A percentile compares a stretch with the other conserved stretches of the same genome.
Evolutionary conservation across 1,284 basidiomycete genomes (phyloP).

Genomic region (Ustilago crameri): DNA sequence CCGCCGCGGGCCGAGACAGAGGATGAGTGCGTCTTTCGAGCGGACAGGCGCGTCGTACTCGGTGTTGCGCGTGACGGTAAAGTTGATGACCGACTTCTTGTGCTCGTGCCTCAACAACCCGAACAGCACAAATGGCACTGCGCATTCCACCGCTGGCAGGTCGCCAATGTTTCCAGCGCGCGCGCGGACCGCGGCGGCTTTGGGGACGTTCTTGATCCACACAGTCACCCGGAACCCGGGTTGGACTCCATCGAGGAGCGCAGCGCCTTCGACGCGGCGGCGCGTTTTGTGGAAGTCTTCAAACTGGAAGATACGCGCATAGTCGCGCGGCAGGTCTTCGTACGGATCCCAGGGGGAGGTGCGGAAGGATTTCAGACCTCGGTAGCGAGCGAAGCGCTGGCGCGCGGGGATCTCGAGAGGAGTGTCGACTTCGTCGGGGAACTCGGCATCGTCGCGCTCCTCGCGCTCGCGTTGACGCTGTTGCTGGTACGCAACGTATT

Average conservation of each 20-base stretch:
- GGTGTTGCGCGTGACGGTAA: slow-evolving; percentile 92
- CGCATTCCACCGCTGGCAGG: slow-evolving; percentile 30
- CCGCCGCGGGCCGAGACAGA: slow-evolving; percentile 89
- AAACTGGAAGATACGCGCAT: slow-evolving; percentile 95
- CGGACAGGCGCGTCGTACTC: slow-evolving; percentile 88
- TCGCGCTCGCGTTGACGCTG: slow-evolving; percentile 85
- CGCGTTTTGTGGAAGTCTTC: slow-evolving; percentile 91
- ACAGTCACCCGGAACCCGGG: slow-evolving; percentile 50
- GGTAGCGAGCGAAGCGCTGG: slow-evolving; percentile 89
- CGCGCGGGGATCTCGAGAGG: slow-evolving; percentile 86
- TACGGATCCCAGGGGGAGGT: slow-evolving; percentile 98
- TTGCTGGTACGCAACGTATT: slow-evolving; percentile 75
- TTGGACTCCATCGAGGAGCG: slow-evolving; percentile 57
- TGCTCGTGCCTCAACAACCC: slow-evolving; percentile 93
- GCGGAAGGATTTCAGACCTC: slow-evolving; percentile 89
- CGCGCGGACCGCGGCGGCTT: slow-evolving; percentile 53
- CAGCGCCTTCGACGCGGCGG: slow-evolving; percentile 74
- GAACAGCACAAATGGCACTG: slow-evolving; percentile 79
- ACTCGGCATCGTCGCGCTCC: slow-evolving; percentile 77
- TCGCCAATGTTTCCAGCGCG: slow-evolving; percentile 12
- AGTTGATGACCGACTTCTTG: slow-evolving; percentile 92
- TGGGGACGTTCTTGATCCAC: slow-evolving; percentile 57
- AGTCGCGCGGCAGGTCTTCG: slow-evolving; percentile 93
- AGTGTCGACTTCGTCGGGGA: slow-evolving; percentile 98
- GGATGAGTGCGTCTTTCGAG: slow-evolving; percentile 91